Evolutionary conservation across 257 asterid species (phyloP), one percentile per base, ranked within the genome.

Genomic region (Fraxinus cuspidata): DNA sequence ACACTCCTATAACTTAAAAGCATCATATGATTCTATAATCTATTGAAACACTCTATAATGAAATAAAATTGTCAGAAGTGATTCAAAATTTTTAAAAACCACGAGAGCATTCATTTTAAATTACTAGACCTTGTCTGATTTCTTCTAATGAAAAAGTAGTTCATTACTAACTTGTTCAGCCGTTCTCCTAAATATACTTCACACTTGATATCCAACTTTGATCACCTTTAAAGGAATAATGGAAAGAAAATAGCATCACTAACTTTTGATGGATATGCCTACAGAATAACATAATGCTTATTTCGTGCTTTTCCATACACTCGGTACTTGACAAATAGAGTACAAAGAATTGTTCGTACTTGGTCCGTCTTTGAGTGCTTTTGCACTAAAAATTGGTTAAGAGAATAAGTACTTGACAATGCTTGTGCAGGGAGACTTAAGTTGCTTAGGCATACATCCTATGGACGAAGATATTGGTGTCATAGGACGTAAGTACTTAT

Each of bases 401-500:
- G 40, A 15, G 29, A 37, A 42, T 44, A 70, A 49, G 60, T 38
- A 72, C 74, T 23, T 10, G 31, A 77, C 74, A 72, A 21, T 74
- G 40, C 79, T 82, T 74, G 72, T 83, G 85, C 91, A 91, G 97
- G 97, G 94, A 16, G 85, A 67, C 42, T 73, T 38, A n/a, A 82
- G 80, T 72, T 93, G 97, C 66, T 83, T 91, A 58, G 97, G 96
- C 9, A 42, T 88, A 68, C 82, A 49, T 38, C 83, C 74, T 11
- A 64, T 63, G 1, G 85, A 64, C 10, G 87, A 76, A 76, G 86
- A 74, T 38, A 60, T 78, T 38, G 92, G 96, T 49, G 73, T 93
- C 70, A 88, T 93, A 23, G 97, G 97, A 84, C 97, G 97, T 93
- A 87, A 88, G 97, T 84, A 34, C 75, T 74, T 72, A 19, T 71